Percentiles rank a stretch among this genome's conserved stretches.
Evolutionary conservation across 331 rosid genomes (phyloP).

Genomic region (Erythrophleum ivorense): DNA sequence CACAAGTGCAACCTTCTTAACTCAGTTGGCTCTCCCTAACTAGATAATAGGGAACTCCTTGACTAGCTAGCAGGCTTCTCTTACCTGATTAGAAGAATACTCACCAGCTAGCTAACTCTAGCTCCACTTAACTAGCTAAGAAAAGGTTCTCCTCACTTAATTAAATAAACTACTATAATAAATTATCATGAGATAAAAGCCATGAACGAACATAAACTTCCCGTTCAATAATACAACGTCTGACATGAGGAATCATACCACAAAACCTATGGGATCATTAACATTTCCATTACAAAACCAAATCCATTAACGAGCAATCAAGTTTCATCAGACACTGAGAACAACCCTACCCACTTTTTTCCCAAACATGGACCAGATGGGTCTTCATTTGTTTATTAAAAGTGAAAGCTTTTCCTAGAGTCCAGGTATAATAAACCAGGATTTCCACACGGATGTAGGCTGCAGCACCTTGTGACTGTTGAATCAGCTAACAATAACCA

Average conservation of each 20-base stretch:
- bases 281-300: neutral
- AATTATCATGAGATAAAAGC: neutral
- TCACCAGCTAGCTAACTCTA: too few relatives aligned
- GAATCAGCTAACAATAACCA: neutral
- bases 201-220: neutral
- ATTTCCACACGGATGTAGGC: neutral
- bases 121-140: too few relatives aligned
- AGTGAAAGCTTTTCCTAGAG: neutral
- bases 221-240: neutral
- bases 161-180: neutral
- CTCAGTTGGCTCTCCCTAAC: too few relatives aligned
- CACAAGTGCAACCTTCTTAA: too few relatives aligned
- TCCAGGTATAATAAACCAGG: neutral
- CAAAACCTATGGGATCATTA: neutral
- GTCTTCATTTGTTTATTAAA: neutral
- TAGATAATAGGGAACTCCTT: too few relatives aligned
- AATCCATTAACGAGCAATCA: neutral
- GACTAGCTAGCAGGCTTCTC: too few relatives aligned
- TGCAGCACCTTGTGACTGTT: neutral
- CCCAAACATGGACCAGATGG: too few relatives aligned
- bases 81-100: too few relatives aligned
- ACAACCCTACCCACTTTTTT: neutral
- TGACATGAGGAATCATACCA: neutral
- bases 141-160: too few relatives aligned
- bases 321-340: slow-evolving; percentile 42